Conservation (phyloP, 108 stramenopile species). For the Cyclotella kingstonii region DNA sequence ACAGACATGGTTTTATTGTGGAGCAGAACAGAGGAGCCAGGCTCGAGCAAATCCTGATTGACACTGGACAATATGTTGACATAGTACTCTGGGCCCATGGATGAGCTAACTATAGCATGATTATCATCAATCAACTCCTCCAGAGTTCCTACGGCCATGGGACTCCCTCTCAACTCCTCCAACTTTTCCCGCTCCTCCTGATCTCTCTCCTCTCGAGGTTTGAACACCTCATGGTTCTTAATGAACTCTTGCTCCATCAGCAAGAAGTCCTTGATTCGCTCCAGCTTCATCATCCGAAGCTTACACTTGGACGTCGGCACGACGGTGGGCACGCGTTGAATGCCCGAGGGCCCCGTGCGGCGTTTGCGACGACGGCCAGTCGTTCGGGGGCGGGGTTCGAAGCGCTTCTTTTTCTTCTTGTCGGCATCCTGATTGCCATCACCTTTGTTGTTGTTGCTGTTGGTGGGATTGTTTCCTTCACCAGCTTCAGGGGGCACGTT, state of each 20-base stretch:
- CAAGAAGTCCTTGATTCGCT: slow-evolving; percentile 98
- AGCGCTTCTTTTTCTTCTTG: slow-evolving; percentile 97
- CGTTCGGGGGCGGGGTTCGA: slow-evolving; percentile 82
- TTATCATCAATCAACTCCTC: slow-evolving; percentile 99
- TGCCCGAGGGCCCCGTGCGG: slow-evolving; percentile 89
- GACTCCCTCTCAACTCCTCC: slow-evolving; percentile 97
- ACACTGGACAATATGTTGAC: slow-evolving; percentile 97
- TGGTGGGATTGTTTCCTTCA: slow-evolving; percentile 44
- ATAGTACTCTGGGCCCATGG: slow-evolving; percentile 98
- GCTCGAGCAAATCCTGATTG: slow-evolving; percentile 98
- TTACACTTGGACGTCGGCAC: slow-evolving; percentile 96
- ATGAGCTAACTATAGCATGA: slow-evolving; percentile 96
- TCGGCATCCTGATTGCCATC: slow-evolving; percentile 57
- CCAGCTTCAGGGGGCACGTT: slow-evolving; percentile 74
- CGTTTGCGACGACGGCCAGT: slow-evolving; percentile 85
- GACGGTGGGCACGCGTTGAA: slow-evolving; percentile 81
- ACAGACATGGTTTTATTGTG: slow-evolving; percentile 99
- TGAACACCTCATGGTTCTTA: slow-evolving; percentile 98
- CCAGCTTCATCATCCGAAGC: slow-evolving; percentile 94
- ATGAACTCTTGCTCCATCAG: slow-evolving; percentile 99
- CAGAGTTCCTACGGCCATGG: slow-evolving; percentile 93
- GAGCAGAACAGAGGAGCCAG: slow-evolving; percentile 94
- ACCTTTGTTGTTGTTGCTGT: slow-evolving; percentile 53
- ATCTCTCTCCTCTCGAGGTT: slow-evolving; percentile 95
- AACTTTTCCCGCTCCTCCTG: slow-evolving; percentile 96